Evolutionary conservation across 805 yeast species (phyloP).

Genomic region (Pichia manshurica): DNA sequence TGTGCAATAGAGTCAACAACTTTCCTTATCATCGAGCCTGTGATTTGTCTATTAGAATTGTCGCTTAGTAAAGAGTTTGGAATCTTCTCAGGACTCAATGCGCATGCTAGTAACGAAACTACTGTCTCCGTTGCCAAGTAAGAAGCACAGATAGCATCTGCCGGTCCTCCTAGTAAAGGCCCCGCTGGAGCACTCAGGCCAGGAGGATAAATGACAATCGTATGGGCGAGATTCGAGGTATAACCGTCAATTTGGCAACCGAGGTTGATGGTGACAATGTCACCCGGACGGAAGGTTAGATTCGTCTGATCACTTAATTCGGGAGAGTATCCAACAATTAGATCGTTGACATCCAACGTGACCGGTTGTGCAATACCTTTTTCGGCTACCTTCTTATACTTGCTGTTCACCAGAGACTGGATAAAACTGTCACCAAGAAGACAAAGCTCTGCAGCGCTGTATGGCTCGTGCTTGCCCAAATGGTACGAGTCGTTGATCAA

Average conservation of each 20-base stretch:
- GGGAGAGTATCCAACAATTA: constrained; percentile 77
- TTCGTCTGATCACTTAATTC: constrained; percentile 67
- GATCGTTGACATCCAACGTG: constrained; percentile 75
- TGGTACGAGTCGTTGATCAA: constrained; percentile 75
- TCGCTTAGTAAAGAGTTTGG: constrained; percentile 44
- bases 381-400: constrained; percentile 66
- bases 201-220: constrained; percentile 75
- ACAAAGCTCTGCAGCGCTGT: constrained; percentile 68
- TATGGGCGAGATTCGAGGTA: constrained; percentile 81
- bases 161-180: constrained; percentile 77
- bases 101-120: constrained; percentile 65
- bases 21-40: constrained; percentile 64
- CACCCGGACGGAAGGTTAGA: constrained; percentile 60
- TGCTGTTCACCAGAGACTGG: constrained; percentile 49
- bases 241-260: constrained; percentile 97
- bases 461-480: constrained; percentile 40
- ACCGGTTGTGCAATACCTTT: constrained; percentile 94
- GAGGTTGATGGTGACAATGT: constrained; percentile 73
- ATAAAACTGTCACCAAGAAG: constrained; percentile 75
- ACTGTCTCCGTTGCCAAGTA: constrained; percentile 87
- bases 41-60: constrained; percentile 39
- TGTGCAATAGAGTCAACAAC: constrained; percentile 86
- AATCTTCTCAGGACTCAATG: constrained; percentile 69
- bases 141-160: constrained; percentile 86
- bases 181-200: constrained; percentile 51